A percentile compares a stretch with the other conserved stretches of the same genome.
These are phyloP conservation scores for Ligustrum vulgare DNA, from an alignment of 257 asterid species.

Conservation along the genomic window DNA sequence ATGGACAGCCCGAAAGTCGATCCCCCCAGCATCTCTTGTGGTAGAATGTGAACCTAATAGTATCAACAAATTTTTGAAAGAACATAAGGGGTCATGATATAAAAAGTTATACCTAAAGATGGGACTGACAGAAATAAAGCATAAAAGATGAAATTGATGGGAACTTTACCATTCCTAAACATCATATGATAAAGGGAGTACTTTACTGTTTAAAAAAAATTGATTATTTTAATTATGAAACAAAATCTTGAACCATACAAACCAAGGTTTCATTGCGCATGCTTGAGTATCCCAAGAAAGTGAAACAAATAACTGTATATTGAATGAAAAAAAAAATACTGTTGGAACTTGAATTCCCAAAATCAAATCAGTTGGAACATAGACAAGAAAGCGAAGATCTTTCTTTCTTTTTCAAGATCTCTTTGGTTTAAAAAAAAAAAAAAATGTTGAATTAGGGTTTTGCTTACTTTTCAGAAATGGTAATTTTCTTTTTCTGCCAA, in stretches of 20 bases:
- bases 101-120: not conserved
- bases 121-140: slow-evolving; percentile 7
- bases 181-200: not conserved
- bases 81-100: not conserved
- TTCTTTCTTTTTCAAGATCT: not conserved
- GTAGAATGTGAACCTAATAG: slow-evolving; percentile 40
- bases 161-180: not conserved
- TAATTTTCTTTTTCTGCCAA: not conserved
- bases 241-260: not conserved
- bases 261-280: slow-evolving; percentile 4
- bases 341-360: slow-evolving; percentile 7
- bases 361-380: not conserved
- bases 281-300: slow-evolving; percentile 11
- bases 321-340: not conserved
- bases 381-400: not conserved
- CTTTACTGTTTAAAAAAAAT: not conserved
- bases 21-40: slow-evolving; percentile 40
- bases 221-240: not conserved
- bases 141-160: not conserved
- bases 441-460: not conserved
- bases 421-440: not conserved
- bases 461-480: not conserved
- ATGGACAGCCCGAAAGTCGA: slow-evolving; percentile 47
- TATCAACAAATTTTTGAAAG: not conserved
- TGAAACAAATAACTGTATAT: slow-evolving; percentile 1